These are phyloP conservation scores for Borealophlyctis nickersoniae DNA, from an alignment of 192 early-diverging fungal species.

Conservation along the genomic window DNA sequence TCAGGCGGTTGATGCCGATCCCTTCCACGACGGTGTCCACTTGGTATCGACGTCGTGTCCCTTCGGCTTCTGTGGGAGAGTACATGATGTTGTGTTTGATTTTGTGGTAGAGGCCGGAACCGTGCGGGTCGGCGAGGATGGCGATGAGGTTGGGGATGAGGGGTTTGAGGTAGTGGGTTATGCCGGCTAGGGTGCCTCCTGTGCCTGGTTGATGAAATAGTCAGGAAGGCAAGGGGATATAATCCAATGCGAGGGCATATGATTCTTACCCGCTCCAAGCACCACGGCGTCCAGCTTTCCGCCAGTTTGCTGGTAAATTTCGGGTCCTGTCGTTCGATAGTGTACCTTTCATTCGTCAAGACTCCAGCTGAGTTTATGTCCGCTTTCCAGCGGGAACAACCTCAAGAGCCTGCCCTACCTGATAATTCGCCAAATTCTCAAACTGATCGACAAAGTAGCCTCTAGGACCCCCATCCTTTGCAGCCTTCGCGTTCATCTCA, in stretches of 20 bases:
- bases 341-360: conserved; percentile 43
- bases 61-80: conserved; percentile 81
- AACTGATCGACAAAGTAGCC: conserved; percentile 92
- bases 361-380: not conserved
- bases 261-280: conserved; percentile 70
- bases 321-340: conserved; percentile 81
- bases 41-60: conserved; percentile 85
- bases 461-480: conserved; percentile 25
- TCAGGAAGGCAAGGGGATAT: conserved; percentile 5
- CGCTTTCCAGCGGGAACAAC: not conserved
- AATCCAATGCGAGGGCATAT: not conserved
- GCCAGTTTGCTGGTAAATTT: conserved; percentile 76
- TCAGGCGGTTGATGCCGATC: conserved; percentile 91
- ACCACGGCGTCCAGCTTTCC: conserved; percentile 75
- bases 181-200: conserved; percentile 90
- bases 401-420: conserved; percentile 26
- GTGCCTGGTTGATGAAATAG: too few relatives aligned
- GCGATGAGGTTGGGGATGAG: conserved; percentile 56
- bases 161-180: conserved; percentile 79
- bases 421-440: conserved; percentile 82
- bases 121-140: conserved; percentile 87
- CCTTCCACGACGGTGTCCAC: conserved; percentile 98
- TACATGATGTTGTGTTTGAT: conserved; percentile 92
- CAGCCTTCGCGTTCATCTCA: conserved; percentile 50
- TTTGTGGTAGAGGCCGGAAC: conserved; percentile 88